Base-by-base conservation (phyloP, 2,329 filamentous ascomycete species). In the Neofusicoccum parvum region DNA sequence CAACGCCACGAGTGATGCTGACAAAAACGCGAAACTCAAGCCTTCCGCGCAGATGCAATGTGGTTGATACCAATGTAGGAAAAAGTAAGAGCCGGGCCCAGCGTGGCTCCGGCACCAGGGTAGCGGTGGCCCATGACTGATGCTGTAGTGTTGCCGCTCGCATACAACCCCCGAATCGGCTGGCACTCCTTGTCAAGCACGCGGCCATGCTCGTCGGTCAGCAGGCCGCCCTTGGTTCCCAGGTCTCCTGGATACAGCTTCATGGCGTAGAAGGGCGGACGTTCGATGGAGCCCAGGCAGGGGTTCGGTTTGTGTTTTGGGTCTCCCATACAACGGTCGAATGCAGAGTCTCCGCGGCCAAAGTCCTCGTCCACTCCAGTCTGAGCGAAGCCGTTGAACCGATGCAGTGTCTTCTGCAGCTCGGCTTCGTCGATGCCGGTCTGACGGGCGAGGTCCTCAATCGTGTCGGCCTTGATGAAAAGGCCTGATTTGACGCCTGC, bases 21-120 rank as follows among this genome's bases (percentile, higher is more conserved):
- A 2, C 20, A 2, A 32, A 32, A 32, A 32, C 27, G 4, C 27
- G 1, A 32, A 32, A 2, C 4, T 32, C 27, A 32, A 32, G 27
- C 27, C 27, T 41, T 17, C 51, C 17, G 17, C 4, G 46, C 46
- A 49, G 48, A 34, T 34, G 64, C 66, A 20, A 67, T 66, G 53
- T 65, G 62, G n/a, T 68, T 43, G 6, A 56, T 65, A 23, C 67
- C 67, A 12, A 67, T 27, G 48, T 64, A 79, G 2, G 67, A 75
- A 74, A 78, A 78, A 3, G 75, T 76, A 70, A 80, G 64, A 0
- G 71, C 77, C 10, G 77, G 77, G 0, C 77, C 77, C 50, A 80
- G 64, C 3, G 75, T 79, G 9, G 69, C 67, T 4, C 78, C 78
- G 17, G 75, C 74, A 2, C 77, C 76, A 34, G 72, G 53, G 70